These are phyloP conservation scores for Coniochaeta ligniaria DNA, from an alignment of 2,329 filamentous ascomycete genomes.

Conservation along the genomic window DNA sequence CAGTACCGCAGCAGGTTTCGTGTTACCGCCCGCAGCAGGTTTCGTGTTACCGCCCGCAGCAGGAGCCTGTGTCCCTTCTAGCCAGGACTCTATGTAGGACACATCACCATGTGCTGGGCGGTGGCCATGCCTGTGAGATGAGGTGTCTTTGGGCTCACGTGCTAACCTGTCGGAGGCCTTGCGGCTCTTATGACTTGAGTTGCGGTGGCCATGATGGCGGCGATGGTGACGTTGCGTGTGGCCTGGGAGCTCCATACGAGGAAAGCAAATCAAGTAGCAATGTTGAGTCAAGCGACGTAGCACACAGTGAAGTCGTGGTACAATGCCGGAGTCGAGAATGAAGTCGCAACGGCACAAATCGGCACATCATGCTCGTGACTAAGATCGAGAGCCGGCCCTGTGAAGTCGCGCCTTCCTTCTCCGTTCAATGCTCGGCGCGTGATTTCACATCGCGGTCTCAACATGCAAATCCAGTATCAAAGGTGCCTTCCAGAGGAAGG, in stretches of 20 bases:
- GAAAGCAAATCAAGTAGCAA: background rate
- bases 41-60: background rate
- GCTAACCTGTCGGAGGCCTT: background rate
- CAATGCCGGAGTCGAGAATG: background rate
- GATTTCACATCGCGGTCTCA: background rate
- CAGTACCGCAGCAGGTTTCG: background rate
- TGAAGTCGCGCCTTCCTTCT: background rate
- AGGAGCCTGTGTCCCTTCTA: background rate
- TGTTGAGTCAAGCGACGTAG: background rate
- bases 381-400: background rate
- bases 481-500: background rate
- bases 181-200: background rate
- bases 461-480: background rate
- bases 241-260: background rate
- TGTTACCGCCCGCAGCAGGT: background rate
- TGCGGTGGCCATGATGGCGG: background rate
- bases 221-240: background rate
- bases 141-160: background rate
- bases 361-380: background rate
- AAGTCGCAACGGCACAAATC: background rate
- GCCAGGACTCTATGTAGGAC: background rate
- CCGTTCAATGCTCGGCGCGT: background rate
- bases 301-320: background rate
- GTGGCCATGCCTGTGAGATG: background rate
- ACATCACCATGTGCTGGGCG: background rate